Evolutionary conservation across 768 basidiomycete species (phyloP).

Genomic region (Cystobasidium onofrii): DNA sequence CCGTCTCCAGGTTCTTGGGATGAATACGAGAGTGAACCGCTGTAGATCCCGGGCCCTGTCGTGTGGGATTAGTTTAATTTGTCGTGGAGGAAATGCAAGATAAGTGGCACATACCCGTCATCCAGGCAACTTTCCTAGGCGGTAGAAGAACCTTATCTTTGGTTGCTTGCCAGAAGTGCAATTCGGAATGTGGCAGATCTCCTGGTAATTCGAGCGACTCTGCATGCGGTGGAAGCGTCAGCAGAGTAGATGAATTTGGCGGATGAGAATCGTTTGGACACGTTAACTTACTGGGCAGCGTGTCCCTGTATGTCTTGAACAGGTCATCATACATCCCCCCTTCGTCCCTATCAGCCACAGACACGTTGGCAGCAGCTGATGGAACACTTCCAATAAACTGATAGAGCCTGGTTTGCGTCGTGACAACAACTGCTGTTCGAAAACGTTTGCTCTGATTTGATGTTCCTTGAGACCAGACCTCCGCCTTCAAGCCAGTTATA

Average conservation of each 20-base stretch:
- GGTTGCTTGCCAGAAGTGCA: conserved; percentile 66
- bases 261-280: background rate
- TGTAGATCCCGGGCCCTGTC: conserved; percentile 77
- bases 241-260: conserved; percentile 30
- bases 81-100: no score
- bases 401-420: conserved; percentile 80
- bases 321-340: conserved; percentile 64
- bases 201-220: conserved; percentile 89
- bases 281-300: conserved; percentile 61
- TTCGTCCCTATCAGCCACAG: conserved; percentile 65
- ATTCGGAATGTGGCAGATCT: conserved; percentile 59
- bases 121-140: conserved; percentile 75
- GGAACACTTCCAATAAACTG: conserved; percentile 63
- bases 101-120: conserved; percentile 77
- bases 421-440: conserved; percentile 60
- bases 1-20: conserved; percentile 55
- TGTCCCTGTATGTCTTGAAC: conserved; percentile 64
- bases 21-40: conserved; percentile 62
- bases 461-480: conserved; percentile 63
- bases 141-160: conserved; percentile 49
- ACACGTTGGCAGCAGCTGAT: conserved; percentile 39
- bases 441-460: conserved; percentile 50
- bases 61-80: no score
- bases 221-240: conserved; percentile 44
- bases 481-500: conserved; percentile 68